Evolutionary conservation across 2,329 filamentous ascomycete species (phyloP), one percentile per base, ranked within the genome.

Genomic region (Fulvia fulva): DNA sequence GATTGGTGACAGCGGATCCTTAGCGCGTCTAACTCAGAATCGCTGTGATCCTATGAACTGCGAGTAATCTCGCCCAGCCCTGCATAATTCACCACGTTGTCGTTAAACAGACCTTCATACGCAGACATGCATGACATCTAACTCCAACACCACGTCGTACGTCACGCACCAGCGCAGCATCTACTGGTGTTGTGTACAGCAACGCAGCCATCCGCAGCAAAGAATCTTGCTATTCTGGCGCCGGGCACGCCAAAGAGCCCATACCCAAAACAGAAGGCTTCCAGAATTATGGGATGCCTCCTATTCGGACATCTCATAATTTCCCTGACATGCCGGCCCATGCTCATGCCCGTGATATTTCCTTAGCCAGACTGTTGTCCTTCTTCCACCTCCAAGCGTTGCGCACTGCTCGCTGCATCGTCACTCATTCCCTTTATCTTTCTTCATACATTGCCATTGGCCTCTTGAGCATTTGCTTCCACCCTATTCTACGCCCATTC

Each of bases 301-400:
- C 57, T 57, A 60, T 63, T 65, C 53, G 57, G 55, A 45, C 30
- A 59, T 61, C 61, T 61, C 37, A 41, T 41, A 58, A 61, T 63
- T 58, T 63, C 61, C 57, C 56, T 61, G 56, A 49, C 62, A 63
- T 63, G 58, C 60, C 59, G 60, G 63, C 63, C 58, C 59, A 60
- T 47, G 56, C 58, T 59, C 65, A 64, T 64, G 63, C 63, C 63
- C 58, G 58, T 67, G 61, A 63, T 58, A 64, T 63, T 63, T 64
- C 61, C 55, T 61, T 55, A 49, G 50, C 59, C 60, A 37, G 45
- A 22, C 50, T 62, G 54, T 62, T n/a, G 51, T 57, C 55, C 55
- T 63, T 62, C 57, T 62, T 63, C 64, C 55, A 59, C 58, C 64
- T 63, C 58, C 63, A 63, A 65, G 65, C 65, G 62, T 62, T 65